Base-by-base conservation (phyloP, 129 eudicot species). In the Erigeron canadensis region DNA sequence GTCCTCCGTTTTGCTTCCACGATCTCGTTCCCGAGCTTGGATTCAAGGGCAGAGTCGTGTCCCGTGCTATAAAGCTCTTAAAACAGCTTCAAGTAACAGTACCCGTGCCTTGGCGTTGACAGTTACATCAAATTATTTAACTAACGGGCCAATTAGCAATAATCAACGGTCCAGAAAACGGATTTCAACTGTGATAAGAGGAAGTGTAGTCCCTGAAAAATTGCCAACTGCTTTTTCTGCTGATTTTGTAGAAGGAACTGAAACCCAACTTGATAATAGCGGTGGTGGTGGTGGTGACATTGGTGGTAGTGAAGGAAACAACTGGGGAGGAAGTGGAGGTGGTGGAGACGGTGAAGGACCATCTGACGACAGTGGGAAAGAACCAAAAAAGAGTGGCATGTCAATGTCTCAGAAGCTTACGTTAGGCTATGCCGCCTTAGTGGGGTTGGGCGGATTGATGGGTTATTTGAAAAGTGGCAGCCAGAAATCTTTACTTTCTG, bases 341-440 rank as follows among this genome's bases (percentile, higher is more conserved):
- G 89, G 82, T 15, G 81, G 77, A 53, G 86, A 62, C 67, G 77
- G 78, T 18, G 79, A 76, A 72, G 92, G 82, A 55, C 75, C 81
- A 42, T 72, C 88, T 4, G 93, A 75, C 51, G 83, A 77, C 18
- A 67, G 83, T 23, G 80, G 72, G 23, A 84, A 86, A 40, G 83
- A 79, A 61, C 80, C 69, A 44, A 72, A 81, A 76, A 83, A 83
- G 63, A 74, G n/a, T 22, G 98, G 75, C 23, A 82, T 93, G 82
- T 93, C 91, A 10, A 93, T 93, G 98, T 93, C 98, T 64, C 98
- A 93, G 68, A 93, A 93, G 68, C 44, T 93, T 40, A 89, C 98
- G 3, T 77, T 93, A 9, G 98, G 92, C 34, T 93, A 89, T 69
- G 98, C 98, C 3, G 86, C 82, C 6, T 79, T 89, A 43, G 96